Evolutionary conservation across 1,139 yeast species (phyloP), one percentile per base, ranked within the genome.

Genomic region (Zygotorulaspora mrakii): DNA sequence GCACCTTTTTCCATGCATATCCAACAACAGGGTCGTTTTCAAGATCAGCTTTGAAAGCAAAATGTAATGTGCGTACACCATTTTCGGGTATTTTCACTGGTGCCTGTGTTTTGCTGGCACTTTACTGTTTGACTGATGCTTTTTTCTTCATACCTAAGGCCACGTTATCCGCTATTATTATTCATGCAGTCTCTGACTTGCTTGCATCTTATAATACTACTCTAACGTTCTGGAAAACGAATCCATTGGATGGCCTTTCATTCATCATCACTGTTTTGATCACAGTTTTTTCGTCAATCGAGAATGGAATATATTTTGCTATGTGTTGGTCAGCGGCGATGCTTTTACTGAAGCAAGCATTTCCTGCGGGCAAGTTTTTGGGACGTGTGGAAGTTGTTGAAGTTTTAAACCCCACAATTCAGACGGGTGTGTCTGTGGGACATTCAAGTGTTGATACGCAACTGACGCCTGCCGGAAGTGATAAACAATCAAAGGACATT

Each of bases 21-120:
- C 97, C 97, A 11, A 88, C 95, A 9, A 88, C 97, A 10, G 96
- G 97, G 39, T 89, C 96, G 1, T 88, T 88, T 65, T 85, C 95
- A 16, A 80, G 96, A 70, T 83, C 96, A 35, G 96, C 96, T 8
- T 74, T 89, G 56, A 87, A 89, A 67, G 83, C 94, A 41, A 88
- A 88, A 66, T 88, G 96, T 74, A 95, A 95, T 59, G 97, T 88
- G 33, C 76, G 88, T 59, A 89, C 97, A 30, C 97, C 97, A 22
- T 70, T 88, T 47, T 94, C 96, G 39, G 96, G 96, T 66, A 73
- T 87, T 41, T 84, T 79, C 66, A 86, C 96, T 17, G 97, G 96
- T 60, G 77, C 76, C 26, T 89, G 89, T 62, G 96, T 89, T 20
- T 68, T 89, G 49, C 69, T 88, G 49, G 95, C 96, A 2, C 70